These are phyloP conservation scores for Kingdonia uniflora DNA, from an alignment of 164 flowering plant genomes.

Conservation along the genomic window DNA sequence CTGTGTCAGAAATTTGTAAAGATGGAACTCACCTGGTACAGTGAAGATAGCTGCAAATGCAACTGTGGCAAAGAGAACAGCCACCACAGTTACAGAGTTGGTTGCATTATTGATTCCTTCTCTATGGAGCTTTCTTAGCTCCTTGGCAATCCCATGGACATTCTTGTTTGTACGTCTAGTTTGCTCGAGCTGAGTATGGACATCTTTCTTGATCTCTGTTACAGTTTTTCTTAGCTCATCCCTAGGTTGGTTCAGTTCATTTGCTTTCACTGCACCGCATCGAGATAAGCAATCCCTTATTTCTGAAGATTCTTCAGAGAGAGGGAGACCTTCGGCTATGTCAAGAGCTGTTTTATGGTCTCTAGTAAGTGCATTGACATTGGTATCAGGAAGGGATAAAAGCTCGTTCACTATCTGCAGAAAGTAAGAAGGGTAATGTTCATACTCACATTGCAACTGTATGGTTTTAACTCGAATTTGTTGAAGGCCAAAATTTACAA, in stretches of 20 bases:
- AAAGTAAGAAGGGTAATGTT: neutral
- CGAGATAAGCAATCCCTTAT: constrained; percentile 40
- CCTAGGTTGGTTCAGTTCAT: constrained; percentile 67
- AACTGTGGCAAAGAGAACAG: constrained; percentile 71
- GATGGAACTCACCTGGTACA: constrained; percentile 26
- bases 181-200: constrained; percentile 70
- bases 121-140: constrained; percentile 56
- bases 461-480: neutral
- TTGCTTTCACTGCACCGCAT: constrained; percentile 51
- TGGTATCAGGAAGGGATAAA: constrained; percentile 43
- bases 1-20: no score
- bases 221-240: constrained; percentile 69
- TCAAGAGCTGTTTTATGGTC: constrained; percentile 67
- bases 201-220: constrained; percentile 59
- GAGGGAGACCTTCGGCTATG: constrained; percentile 60
- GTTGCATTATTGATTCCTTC: constrained; percentile 77
- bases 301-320: constrained; percentile 50
- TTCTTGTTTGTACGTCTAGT: constrained; percentile 60
- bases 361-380: constrained; percentile 64
- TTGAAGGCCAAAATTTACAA: no score
- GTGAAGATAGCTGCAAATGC: constrained; percentile 76
- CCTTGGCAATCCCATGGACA: constrained; percentile 57
- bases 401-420: constrained; percentile 60
- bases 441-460: neutral
- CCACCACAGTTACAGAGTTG: constrained; percentile 75